Percentiles rank a stretch among this genome's conserved stretches.
phyloP scores from a whole-genome alignment of 2,329 filamentous ascomycete species.

The Exophiala bonariae region DNA sequence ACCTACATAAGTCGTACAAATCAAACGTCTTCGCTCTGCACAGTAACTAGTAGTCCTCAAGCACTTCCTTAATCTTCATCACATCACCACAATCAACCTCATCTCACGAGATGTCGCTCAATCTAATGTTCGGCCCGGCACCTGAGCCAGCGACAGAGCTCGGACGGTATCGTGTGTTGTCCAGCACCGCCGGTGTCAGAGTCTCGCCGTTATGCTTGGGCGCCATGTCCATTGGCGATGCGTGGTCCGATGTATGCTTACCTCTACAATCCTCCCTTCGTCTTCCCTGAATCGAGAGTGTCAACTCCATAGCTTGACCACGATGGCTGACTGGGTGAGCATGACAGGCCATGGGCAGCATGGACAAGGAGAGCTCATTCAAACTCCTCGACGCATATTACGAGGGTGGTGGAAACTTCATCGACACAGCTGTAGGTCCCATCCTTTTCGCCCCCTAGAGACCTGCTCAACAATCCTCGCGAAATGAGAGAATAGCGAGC shows the following conservation, averaged over 20 bases:
- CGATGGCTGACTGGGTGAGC: no score
- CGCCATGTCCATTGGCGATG: conserved; percentile 40
- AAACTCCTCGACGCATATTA: conserved; percentile 67
- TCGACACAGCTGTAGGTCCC: conserved; percentile 56
- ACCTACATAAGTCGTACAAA: no score
- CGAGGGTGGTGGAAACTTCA: conserved; percentile 68
- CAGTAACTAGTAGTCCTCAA: no score
- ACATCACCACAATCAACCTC: no score
- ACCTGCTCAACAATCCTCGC: no score
- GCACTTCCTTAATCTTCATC: no score
- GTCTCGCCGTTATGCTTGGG: conserved; percentile 61
- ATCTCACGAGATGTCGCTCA: no score
- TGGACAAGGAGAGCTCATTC: conserved; percentile 62
- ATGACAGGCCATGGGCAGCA: conserved; percentile 40
- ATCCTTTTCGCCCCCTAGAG: not conserved
- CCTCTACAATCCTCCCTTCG: not conserved
- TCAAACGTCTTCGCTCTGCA: no score
- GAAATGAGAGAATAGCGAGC: no score
- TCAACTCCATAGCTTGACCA: not conserved
- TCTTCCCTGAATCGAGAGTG: not conserved
- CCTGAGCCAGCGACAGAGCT: conserved; percentile 60
- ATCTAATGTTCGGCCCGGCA: conserved; percentile 38
- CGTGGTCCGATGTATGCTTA: conserved; percentile 28
- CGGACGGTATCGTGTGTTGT: conserved; percentile 65
- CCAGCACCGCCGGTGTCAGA: conserved; percentile 63